Conservation (phyloP, 305 asterid species). For the Nicotiana rustica region DNA sequence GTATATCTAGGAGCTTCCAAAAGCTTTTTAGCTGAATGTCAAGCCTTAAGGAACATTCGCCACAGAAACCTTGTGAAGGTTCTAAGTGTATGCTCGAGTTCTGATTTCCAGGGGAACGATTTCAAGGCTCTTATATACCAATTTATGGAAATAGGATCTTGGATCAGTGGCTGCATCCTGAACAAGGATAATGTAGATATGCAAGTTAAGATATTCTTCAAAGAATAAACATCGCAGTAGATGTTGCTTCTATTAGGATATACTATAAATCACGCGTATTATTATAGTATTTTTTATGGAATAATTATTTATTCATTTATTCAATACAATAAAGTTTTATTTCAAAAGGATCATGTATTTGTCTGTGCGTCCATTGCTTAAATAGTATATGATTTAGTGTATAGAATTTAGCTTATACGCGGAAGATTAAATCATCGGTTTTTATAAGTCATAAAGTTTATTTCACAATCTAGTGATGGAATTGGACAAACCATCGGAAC, state of each 20-base stretch:
- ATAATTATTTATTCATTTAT: no score
- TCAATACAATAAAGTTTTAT: no score
- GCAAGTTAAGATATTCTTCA: constrained; percentile 28
- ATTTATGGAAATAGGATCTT: constrained; percentile 37
- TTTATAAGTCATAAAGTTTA: no score
- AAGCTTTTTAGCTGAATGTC: constrained; percentile 39
- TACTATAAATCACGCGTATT: no score
- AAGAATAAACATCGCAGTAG: constrained; percentile 33
- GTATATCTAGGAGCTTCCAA: constrained; percentile 29
- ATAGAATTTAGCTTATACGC: no score
- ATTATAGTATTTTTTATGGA: no score
- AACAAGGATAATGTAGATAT: neutral
- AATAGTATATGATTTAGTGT: no score
- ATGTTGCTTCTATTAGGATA: constrained; percentile 9
- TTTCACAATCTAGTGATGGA: no score
- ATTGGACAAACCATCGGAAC: no score
- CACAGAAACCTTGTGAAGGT: constrained; percentile 41
- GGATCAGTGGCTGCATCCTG: constrained; percentile 38
- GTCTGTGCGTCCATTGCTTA: no score
- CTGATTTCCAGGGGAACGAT: constrained; percentile 40
- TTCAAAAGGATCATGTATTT: no score
- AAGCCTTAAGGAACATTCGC: constrained; percentile 37
- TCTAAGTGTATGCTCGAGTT: constrained; percentile 37
- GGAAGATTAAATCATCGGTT: no score
- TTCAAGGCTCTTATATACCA: constrained; percentile 41